Conservation (phyloP, 805 yeast species). For the Candida koratica region DNA sequence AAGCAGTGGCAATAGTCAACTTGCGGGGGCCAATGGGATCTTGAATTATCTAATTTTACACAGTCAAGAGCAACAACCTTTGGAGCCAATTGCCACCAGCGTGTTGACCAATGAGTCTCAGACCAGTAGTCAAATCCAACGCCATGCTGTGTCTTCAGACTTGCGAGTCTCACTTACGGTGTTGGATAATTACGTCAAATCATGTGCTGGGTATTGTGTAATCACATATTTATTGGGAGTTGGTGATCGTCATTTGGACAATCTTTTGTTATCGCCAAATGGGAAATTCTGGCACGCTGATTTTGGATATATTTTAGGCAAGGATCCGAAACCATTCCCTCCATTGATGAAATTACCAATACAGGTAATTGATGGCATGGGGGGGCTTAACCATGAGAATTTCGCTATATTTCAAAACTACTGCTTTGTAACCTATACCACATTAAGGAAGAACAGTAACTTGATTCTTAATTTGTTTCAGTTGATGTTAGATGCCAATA, state of each 20-base stretch:
- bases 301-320: slow-evolving; percentile 92
- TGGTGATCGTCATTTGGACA: slow-evolving; percentile 96
- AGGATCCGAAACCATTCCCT: slow-evolving; percentile 98
- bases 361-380: slow-evolving; percentile 96
- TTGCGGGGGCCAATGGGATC: slow-evolving; percentile 55
- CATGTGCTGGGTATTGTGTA: slow-evolving; percentile 97
- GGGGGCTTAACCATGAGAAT: slow-evolving; percentile 83
- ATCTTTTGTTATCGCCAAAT: slow-evolving; percentile 69
- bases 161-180: slow-evolving; percentile 56
- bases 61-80: slow-evolving; percentile 30
- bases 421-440: slow-evolving; percentile 91
- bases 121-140: slow-evolving; percentile 11
- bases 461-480: slow-evolving; percentile 87
- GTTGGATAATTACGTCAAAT: slow-evolving; percentile 91
- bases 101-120: slow-evolving; percentile 9
- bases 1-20: not conserved
- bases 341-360: slow-evolving; percentile 97
- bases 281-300: slow-evolving; percentile 97
- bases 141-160: slow-evolving; percentile 32
- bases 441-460: slow-evolving; percentile 83
- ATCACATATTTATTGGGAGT: slow-evolving; percentile 92
- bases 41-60: slow-evolving; percentile 64
- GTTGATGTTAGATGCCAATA: slow-evolving; percentile 88
- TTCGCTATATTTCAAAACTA: slow-evolving; percentile 84
- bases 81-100: slow-evolving; percentile 23